Evolutionary conservation across 805 yeast species (phyloP).

Genomic region (Pichia sporocuriosa): DNA sequence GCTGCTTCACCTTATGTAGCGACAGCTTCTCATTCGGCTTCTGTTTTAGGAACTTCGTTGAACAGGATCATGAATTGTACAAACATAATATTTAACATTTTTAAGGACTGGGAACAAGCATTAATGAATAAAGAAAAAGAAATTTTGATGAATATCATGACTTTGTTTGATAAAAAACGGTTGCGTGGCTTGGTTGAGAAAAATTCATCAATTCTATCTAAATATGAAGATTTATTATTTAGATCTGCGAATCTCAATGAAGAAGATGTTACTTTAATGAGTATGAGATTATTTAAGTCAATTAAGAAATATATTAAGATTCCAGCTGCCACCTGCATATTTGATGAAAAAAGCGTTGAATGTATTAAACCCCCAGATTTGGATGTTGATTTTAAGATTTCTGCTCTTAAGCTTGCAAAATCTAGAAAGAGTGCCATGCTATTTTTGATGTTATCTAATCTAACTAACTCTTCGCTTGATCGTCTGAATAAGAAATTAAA

Average conservation of each 20-base stretch:
- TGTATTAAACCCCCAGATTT: constrained; percentile 55
- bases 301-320: constrained; percentile 37
- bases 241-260: constrained; percentile 53
- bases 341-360: constrained; percentile 38
- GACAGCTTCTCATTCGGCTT: constrained; percentile 64
- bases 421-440: constrained; percentile 44
- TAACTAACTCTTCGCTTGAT: constrained; percentile 35
- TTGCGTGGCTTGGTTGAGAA: constrained; percentile 51
- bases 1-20: constrained; percentile 66
- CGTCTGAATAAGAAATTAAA: constrained; percentile 27
- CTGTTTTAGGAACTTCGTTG: constrained; percentile 59
- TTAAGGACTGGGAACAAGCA: constrained; percentile 39
- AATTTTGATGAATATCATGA: constrained; percentile 57
- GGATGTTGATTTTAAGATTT: constrained; percentile 47
- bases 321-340: constrained; percentile 46
- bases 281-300: constrained; percentile 44
- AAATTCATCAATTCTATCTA: constrained; percentile 47
- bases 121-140: constrained; percentile 44
- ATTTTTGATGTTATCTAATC: constrained; percentile 32
- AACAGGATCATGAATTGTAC: constrained; percentile 57
- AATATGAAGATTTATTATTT: constrained; percentile 43
- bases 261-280: constrained; percentile 44
- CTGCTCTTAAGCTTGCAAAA: constrained; percentile 57
- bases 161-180: constrained; percentile 48
- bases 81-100: constrained; percentile 39